Conservation (phyloP, 1,139 yeast genomes). For the Torulaspora pretoriensis region DNA sequence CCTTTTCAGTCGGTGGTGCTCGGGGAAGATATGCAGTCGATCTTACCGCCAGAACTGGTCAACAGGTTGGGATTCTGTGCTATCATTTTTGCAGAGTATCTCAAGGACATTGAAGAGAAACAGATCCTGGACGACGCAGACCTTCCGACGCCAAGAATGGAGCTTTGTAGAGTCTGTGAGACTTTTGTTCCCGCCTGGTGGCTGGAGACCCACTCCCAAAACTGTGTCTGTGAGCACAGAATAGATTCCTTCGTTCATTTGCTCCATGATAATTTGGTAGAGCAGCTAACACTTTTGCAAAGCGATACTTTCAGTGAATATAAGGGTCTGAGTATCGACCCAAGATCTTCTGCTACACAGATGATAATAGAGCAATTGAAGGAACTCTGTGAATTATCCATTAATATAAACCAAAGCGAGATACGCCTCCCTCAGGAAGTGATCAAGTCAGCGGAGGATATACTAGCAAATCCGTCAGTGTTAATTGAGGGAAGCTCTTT, state of each 20-base stretch:
- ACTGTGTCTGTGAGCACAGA: conserved; percentile 81
- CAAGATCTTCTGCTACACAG: conserved; percentile 16
- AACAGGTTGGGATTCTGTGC: conserved; percentile 85
- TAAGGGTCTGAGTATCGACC: conserved; percentile 47
- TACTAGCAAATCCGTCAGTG: conserved; percentile 17
- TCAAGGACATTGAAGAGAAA: conserved; percentile 56
- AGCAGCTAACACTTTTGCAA: conserved; percentile 44
- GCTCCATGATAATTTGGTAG: conserved; percentile 72
- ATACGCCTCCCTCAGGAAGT: conserved; percentile 19
- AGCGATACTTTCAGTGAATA: conserved; percentile 42
- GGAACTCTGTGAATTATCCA: conserved; percentile 73
- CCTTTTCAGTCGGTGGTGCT: conserved; percentile 57
- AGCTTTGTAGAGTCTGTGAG: conserved; percentile 90
- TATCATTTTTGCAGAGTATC: conserved; percentile 72
- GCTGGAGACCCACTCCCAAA: conserved; percentile 84
- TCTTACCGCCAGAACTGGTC: conserved; percentile 59
- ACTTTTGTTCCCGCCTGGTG: conserved; percentile 94
- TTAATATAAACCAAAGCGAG: conserved; percentile 58
- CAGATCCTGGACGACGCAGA: conserved; percentile 59
- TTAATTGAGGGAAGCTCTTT: conserved; percentile 8
- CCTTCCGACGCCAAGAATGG: conserved; percentile 72
- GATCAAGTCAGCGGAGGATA: conserved; percentile 15
- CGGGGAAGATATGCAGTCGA: conserved; percentile 48
- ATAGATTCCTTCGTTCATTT: conserved; percentile 74
- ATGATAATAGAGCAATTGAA: conserved; percentile 37